Conservation (phyloP, 2,329 filamentous ascomycete species). For the Colletotrichum euphorbiae region DNA sequence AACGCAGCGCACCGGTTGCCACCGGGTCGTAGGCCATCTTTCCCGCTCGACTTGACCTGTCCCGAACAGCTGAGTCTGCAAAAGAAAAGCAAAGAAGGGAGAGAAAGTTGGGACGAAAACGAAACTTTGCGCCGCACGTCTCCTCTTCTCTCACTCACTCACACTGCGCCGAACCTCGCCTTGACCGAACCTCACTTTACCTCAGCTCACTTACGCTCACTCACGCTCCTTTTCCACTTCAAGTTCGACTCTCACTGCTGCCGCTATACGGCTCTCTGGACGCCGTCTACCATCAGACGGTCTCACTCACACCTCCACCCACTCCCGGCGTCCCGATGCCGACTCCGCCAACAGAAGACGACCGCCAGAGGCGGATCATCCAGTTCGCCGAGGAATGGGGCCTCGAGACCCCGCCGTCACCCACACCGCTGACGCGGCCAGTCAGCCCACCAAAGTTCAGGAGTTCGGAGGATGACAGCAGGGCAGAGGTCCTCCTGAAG, state of each 20-base stretch:
- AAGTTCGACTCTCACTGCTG: neutral
- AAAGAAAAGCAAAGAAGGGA: neutral
- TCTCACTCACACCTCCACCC: constrained; percentile 13
- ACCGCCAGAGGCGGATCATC: constrained; percentile 60
- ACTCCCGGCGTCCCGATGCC: constrained; percentile 34
- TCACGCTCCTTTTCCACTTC: constrained; percentile 1
- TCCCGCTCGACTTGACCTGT: constrained; percentile 14
- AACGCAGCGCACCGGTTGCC: constrained; percentile 23
- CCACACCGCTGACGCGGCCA: constrained; percentile 55
- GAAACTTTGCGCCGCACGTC: constrained; percentile 39
- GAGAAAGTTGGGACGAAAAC: constrained; percentile 35
- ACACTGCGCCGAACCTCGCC: neutral
- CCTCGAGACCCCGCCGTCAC: constrained; percentile 55
- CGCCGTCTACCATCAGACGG: constrained; percentile 19
- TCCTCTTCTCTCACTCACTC: constrained; percentile 26
- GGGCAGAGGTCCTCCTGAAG: constrained; percentile 67
- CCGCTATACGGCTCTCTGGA: neutral
- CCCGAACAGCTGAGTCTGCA: neutral
- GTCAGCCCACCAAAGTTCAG: constrained; percentile 57
- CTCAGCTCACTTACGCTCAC: constrained; percentile 23
- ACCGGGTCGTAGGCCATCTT: constrained; percentile 35
- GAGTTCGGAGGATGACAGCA: constrained; percentile 60
- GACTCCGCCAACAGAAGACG: constrained; percentile 41
- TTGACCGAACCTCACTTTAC: neutral
- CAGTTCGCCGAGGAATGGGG: constrained; percentile 64